Conservation (phyloP, 495 filamentous ascomycete genomes). For the Penicillium paradoxum region DNA sequence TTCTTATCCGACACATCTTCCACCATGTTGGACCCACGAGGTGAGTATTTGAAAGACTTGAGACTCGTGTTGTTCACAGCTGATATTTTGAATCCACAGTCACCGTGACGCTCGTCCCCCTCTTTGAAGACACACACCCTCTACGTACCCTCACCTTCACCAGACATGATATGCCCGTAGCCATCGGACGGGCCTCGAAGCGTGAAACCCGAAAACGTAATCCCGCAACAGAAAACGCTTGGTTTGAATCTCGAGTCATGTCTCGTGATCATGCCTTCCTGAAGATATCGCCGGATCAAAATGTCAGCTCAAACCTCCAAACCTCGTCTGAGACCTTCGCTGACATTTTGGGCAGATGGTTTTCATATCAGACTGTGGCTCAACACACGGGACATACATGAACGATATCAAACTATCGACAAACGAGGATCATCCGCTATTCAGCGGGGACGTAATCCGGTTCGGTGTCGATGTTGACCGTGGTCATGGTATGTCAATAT, state of each 20-base stretch:
- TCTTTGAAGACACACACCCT: conserved; percentile 23
- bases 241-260: conserved; percentile 78
- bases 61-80: background rate
- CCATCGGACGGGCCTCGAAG: conserved; percentile 59
- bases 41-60: background rate
- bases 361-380: conserved; percentile 46
- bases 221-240: conserved; percentile 56
- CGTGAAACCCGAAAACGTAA: conserved; percentile 48
- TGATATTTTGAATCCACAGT: conserved; percentile 23
- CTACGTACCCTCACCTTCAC: conserved; percentile 30
- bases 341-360: conserved; percentile 30
- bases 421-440: conserved; percentile 32
- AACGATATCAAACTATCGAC: conserved; percentile 37
- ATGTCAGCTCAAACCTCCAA: conserved; percentile 29
- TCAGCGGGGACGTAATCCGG: conserved; percentile 44
- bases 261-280: conserved; percentile 72
- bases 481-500: conserved; percentile 35
- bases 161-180: conserved; percentile 17
- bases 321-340: background rate
- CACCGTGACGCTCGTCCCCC: background rate
- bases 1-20: background rate
- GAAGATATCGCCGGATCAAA: conserved; percentile 32
- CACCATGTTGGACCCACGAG: conserved; percentile 28
- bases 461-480: conserved; percentile 53
- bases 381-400: conserved; percentile 55